Base-by-base conservation (phyloP, 2,329 filamentous ascomycete genomes). In the Dactylellina cionopaga region DNA sequence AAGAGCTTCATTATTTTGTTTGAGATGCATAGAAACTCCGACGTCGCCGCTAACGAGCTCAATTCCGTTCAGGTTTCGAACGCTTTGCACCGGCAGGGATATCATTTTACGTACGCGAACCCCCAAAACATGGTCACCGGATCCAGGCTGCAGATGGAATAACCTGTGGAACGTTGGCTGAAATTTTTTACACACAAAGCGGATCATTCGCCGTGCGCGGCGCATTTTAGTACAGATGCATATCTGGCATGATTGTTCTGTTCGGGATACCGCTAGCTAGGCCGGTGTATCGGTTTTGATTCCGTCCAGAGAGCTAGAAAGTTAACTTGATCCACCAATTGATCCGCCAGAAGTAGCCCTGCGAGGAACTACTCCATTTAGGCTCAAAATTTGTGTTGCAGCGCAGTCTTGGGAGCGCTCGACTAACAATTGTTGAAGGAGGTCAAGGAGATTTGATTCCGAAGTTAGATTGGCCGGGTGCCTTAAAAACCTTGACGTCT, bases 41-140 rank as follows among this genome's bases (percentile, higher is more conserved):
- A 71, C 66, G 47, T 71, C 66, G 66, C 66, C 66, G 59, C 66
- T 41, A 33, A 49, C 35, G 33, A 39, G 52, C 9, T 44, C 46
- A 70, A 55, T 51, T 71, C 66, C 66, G 58, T 64, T 43, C 56
- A 64, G 58, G 46, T 68, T 29, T 44, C 46, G 35, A n/a, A n/a
- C n/a, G n/a, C n/a, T n/a, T n/a, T 59, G 56, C 64, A 55, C 24
- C 43, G 46, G 56, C 66, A 71, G 25, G 66, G 58, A 58, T 58
- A 49, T 43, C 19, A 62, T 71, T 71, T 71, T 71, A 71, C 66
- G 43, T 71, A 63, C 58, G 58, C 58, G 58, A 70, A 52, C 43
- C 54, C 65, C 56, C 58, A 55, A 51, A 10, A 33, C 22, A 51
- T 31, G 58, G 51, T 63, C 66, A 64, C 66, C 66, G 44, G 66